These are phyloP conservation scores for Scalesia atractyloides DNA, from an alignment of 129 eudicot species.

Conservation along the genomic window DNA sequence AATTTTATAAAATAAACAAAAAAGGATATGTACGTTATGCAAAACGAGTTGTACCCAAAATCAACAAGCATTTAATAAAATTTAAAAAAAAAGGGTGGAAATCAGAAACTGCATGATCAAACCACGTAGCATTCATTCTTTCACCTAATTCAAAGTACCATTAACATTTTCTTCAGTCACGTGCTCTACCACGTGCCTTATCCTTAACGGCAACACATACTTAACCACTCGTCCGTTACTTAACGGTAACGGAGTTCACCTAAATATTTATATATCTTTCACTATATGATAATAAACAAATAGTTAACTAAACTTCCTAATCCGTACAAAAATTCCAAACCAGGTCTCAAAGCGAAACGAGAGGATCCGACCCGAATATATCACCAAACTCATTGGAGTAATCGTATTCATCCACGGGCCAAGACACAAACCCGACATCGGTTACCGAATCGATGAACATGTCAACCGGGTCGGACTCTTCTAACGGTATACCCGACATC, in stretches of 20 bases:
- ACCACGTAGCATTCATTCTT: conserved; percentile 52
- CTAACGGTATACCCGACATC: conserved; percentile 29
- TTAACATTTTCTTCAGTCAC: conserved; percentile 36
- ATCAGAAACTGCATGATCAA: conserved; percentile 40
- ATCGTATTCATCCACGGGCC: conserved; percentile 43
- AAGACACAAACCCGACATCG: conserved; percentile 39
- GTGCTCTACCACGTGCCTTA: conserved; percentile 32
- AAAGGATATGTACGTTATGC: not conserved
- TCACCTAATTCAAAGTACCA: conserved; percentile 50
- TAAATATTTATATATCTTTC: conserved; percentile 26
- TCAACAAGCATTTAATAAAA: not conserved
- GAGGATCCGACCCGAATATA: conserved; percentile 90
- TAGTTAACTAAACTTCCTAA: conserved; percentile 19
- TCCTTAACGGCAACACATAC: conserved; percentile 17
- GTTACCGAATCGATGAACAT: conserved; percentile 33
- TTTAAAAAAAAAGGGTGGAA: conserved; percentile 21
- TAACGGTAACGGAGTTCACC: conserved; percentile 44
- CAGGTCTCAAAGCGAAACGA: conserved; percentile 46
- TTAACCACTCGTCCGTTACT: conserved; percentile 43
- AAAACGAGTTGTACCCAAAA: conserved; percentile 18
- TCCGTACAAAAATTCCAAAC: conserved; percentile 25
- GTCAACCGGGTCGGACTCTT: conserved; percentile 25
- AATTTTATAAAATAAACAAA: not conserved
- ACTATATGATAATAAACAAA: conserved; percentile 9
- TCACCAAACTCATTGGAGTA: conserved; percentile 73